These are phyloP conservation scores for Saksenaea vasiformis DNA, from an alignment of 371 early-diverging fungal species.

Conservation along the genomic window DNA sequence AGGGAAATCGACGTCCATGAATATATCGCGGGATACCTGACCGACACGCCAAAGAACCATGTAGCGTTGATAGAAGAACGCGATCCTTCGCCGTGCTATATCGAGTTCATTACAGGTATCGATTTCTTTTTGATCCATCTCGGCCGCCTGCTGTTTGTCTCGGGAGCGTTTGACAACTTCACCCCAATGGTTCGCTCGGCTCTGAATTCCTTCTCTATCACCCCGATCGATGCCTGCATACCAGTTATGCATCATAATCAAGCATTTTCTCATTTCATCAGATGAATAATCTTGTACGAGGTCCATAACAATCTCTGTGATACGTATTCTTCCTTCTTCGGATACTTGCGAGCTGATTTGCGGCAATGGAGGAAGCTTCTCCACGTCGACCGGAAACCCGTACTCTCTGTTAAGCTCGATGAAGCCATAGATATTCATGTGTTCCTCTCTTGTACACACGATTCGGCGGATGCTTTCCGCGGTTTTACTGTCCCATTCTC, in stretches of 20 bases:
- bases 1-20: slow-evolving; percentile 10
- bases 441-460: not conserved
- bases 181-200: not conserved
- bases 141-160: not conserved
- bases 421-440: not conserved
- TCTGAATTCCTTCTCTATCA: not conserved
- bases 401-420: not conserved
- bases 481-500: not conserved
- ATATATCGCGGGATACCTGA: slow-evolving; percentile 5
- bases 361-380: not conserved
- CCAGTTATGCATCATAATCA: not conserved
- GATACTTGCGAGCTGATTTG: not conserved
- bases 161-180: not conserved
- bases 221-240: not conserved
- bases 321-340: not conserved
- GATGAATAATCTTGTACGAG: not conserved
- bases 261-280: not conserved
- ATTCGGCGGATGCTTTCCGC: not conserved
- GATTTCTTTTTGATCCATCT: not conserved
- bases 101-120: slow-evolving; percentile 3
- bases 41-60: slow-evolving; percentile 17
- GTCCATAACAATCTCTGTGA: not conserved
- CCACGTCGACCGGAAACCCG: not conserved
- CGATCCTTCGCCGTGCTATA: not conserved
- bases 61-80: slow-evolving; percentile 10